phyloP scores from a whole-genome alignment of 139 green algal species.

The Chlorella sorokiniana region DNA sequence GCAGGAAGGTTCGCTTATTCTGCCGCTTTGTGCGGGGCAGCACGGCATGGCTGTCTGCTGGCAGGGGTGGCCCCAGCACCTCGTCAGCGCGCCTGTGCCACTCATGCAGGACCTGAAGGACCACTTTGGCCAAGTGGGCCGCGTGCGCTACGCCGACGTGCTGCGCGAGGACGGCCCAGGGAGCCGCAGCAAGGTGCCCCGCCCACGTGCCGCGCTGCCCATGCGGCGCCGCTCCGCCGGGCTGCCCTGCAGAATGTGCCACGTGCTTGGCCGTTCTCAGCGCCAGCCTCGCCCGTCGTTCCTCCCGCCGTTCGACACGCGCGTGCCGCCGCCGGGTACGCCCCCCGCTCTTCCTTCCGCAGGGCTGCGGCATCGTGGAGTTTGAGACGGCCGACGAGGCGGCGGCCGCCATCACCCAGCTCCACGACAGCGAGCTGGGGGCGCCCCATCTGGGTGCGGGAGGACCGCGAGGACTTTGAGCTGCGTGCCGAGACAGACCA shows the following conservation, averaged over 20 bases:
- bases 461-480: constrained; percentile 49
- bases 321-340: no score
- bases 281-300: no score
- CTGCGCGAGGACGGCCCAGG: constrained; percentile 33
- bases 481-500: neutral
- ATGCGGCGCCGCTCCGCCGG: no score
- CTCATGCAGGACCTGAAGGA: constrained; percentile 42
- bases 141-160: constrained; percentile 49
- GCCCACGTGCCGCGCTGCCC: neutral
- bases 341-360: neutral
- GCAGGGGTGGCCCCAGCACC: no score
- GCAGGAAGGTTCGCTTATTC: neutral
- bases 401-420: constrained; percentile 62
- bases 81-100: neutral
- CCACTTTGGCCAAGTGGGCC: constrained; percentile 51
- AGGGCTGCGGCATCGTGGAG: constrained; percentile 84
- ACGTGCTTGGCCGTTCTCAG: no score
- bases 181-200: constrained; percentile 38
- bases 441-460: constrained; percentile 35
- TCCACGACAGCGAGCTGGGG: constrained; percentile 63
- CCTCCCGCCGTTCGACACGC: no score
- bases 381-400: constrained; percentile 74
- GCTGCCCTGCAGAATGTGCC: no score
- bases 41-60: neutral
- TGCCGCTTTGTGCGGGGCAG: neutral